Evolutionary conservation across 169 alveolate species (phyloP).

Genomic region (Eimeria maxima): DNA sequence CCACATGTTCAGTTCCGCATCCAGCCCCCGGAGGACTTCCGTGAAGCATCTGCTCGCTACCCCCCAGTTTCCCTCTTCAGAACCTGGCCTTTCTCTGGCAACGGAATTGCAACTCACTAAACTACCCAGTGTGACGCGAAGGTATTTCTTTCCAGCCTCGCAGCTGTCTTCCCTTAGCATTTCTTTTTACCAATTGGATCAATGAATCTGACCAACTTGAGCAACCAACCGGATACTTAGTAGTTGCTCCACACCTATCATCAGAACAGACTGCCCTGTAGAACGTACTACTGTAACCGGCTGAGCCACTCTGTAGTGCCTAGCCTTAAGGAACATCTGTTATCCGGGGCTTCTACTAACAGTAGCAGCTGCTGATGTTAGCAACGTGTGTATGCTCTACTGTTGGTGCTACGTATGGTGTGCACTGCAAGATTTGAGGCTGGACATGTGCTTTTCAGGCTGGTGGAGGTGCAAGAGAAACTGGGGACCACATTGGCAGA

Average conservation of each 20-base stretch:
- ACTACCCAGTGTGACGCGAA: not conserved
- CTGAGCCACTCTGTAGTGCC: not conserved
- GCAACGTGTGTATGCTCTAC: not conserved
- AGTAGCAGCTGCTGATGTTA: not conserved
- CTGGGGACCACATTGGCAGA: slow-evolving; percentile 37
- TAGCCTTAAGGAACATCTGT: not conserved
- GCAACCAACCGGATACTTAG: not conserved
- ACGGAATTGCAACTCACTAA: slow-evolving; percentile 30
- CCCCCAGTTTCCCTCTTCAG: not conserved
- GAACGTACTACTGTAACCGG: not conserved
- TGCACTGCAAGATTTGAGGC: not conserved
- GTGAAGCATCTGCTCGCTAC: slow-evolving; percentile 35
- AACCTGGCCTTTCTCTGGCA: slow-evolving; percentile 29
- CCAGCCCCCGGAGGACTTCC: slow-evolving; percentile 58
- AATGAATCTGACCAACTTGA: too few species aligned
- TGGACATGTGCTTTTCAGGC: not conserved
- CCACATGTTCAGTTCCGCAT: not conserved
- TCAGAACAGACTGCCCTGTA: too few species aligned
- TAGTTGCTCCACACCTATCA: not conserved
- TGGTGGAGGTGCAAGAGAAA: slow-evolving; percentile 33
- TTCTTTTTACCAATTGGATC: not conserved
- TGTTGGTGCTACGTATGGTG: not conserved
- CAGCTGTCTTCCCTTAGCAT: not conserved
- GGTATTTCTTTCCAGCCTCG: not conserved
- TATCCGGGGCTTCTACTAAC: not conserved